These are phyloP conservation scores for Mycena rosella DNA, from an alignment of 768 basidiomycete species.

Conservation along the genomic window DNA sequence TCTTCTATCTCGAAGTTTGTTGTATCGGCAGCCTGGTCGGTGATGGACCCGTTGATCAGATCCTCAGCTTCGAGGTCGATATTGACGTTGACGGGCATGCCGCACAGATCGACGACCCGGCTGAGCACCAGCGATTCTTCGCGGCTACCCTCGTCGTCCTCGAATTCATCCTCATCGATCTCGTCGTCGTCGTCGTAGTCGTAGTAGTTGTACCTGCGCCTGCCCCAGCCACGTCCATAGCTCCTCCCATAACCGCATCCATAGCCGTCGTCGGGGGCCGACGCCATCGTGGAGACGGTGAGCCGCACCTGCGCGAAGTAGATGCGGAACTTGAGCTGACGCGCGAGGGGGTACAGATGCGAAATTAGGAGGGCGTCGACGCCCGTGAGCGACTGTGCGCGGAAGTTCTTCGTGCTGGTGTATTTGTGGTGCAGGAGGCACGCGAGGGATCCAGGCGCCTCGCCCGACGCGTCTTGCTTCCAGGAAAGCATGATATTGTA, in stretches of 20 bases:
- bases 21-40: constrained; percentile 14
- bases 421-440: constrained; percentile 31
- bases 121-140: not conserved
- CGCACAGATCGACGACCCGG: constrained; percentile 19
- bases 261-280: not conserved
- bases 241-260: not conserved
- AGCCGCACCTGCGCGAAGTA: constrained; percentile 22
- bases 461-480: constrained; percentile 19
- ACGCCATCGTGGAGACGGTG: not conserved
- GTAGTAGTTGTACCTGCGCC: not conserved
- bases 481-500: constrained; percentile 32
- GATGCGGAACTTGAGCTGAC: constrained; percentile 32
- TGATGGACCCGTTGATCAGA: constrained; percentile 23
- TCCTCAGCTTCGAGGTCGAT: not conserved
- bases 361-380: constrained; percentile 32
- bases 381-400: constrained; percentile 25
- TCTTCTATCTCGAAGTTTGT: constrained; percentile 1
- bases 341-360: constrained; percentile 32
- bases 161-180: constrained; percentile 16
- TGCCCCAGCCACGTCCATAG: not conserved
- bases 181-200: not conserved
- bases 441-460: constrained; percentile 19
- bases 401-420: constrained; percentile 11
- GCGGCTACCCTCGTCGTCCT: constrained; percentile 6
- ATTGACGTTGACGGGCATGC: constrained; percentile 13